Percentiles rank a stretch among this genome's conserved stretches.
These are phyloP conservation scores for Botrytis paeoniae DNA, from an alignment of 2,329 filamentous ascomycete species.

Conservation along the genomic window DNA sequence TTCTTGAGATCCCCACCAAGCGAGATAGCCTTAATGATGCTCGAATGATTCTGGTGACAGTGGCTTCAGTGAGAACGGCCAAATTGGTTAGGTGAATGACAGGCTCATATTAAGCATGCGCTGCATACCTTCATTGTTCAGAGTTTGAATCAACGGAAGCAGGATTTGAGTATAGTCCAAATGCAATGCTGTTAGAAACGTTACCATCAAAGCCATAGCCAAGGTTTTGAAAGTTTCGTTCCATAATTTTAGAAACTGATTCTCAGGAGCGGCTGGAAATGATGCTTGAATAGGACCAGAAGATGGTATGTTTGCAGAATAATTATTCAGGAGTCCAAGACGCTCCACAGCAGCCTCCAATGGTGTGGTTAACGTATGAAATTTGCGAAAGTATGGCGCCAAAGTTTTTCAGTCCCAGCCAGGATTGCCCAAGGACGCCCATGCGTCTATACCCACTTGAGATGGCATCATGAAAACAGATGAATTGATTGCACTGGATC, in stretches of 20 bases:
- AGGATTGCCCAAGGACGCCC: slow-evolving; percentile 38
- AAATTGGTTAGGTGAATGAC: background rate
- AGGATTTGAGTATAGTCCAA: background rate
- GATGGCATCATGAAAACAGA: slow-evolving; percentile 29
- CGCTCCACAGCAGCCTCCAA: slow-evolving; percentile 22
- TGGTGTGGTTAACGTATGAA: too few species aligned
- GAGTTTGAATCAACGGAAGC: background rate
- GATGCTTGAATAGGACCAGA: background rate
- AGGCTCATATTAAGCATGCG: background rate
- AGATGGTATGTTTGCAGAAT: background rate
- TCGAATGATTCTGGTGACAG: background rate
- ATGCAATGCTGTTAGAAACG: background rate
- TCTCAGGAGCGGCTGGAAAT: background rate
- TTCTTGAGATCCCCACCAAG: too few species aligned
- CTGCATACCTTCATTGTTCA: background rate
- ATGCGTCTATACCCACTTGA: slow-evolving; percentile 33
- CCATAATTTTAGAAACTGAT: background rate
- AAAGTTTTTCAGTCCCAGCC: slow-evolving; percentile 40
- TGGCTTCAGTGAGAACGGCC: background rate
- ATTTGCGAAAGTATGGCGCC: slow-evolving; percentile 42
- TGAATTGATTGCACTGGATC: slow-evolving; percentile 40
- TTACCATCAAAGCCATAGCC: background rate
- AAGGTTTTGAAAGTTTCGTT: background rate
- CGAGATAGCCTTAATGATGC: background rate
- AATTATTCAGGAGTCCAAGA: slow-evolving; percentile 12